Base-by-base conservation (phyloP, 805 yeast species). In the Kregervanrija delftensis region DNA sequence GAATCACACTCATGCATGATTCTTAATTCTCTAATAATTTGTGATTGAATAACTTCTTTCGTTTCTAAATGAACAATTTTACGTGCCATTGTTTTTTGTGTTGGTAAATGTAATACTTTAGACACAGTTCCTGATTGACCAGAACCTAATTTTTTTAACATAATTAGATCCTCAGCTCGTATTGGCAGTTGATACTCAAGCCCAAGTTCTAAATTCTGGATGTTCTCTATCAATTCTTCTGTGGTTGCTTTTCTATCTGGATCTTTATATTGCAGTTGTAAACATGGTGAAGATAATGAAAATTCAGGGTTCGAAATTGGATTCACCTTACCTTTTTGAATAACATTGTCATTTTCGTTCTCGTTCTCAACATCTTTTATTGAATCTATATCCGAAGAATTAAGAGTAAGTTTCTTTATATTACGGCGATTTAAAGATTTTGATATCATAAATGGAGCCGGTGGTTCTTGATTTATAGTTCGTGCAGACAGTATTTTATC, bases 111-210 rank as follows among this genome's bases (percentile, higher is more conserved):
- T 42, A 88, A 66, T 11, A 89, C 95, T 58, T 90, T 88, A 39
- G 84, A 70, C 3, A 93, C 99, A 1, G 88, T 81, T 2, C 99
- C 99, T 11, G 96, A 88, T 60, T 87, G 90, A 11, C 99, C 99
- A 30, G 87, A 75, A 9, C 99, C 99, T 41, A 93, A 71, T 49
- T 80, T 81, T 48, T 86, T 81, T 42, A 93, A 61, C 32, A 81
- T 77, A 12, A 89, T 77, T 22, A 93, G 64, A 57, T 93, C 96
- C 37, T 79, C 79, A 36, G 74, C 73, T 43, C 72, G 71, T 39
- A 81, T 68, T 42, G 73, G 71, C 34, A 75, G 63, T 43, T 73
- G 71, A 52, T 74, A 74, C 53, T 77, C 81, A 37, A 77, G 66
- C 1, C 82, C 79, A 4, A 77, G 56, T 50, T 77, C 78, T 30